Evolutionary conservation across 768 basidiomycete genomes (phyloP).

Genomic region (Mycena maculata): DNA sequence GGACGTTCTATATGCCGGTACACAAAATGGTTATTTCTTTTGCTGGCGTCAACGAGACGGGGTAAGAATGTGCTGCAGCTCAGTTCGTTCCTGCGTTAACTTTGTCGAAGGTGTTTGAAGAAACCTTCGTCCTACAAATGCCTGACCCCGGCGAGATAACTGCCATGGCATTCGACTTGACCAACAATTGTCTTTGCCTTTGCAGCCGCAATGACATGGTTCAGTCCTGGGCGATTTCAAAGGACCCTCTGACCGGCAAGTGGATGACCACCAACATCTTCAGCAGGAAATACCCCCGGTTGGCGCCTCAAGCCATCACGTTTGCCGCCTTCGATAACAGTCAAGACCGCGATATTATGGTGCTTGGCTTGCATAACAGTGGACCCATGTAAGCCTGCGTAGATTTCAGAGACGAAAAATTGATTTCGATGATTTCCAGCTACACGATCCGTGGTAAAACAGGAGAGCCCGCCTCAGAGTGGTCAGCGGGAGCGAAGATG

Average conservation of each 20-base stretch:
- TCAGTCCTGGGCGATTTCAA: too few relatives aligned
- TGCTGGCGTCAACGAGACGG: slow-evolving; percentile 7
- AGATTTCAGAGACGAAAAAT: neutral
- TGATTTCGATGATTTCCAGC: neutral
- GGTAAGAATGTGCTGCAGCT: neutral
- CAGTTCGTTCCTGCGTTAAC: neutral
- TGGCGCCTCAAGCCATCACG: slow-evolving; percentile 6
- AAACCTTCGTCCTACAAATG: slow-evolving; percentile 11
- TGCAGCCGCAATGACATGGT: slow-evolving; percentile 11
- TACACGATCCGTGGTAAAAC: slow-evolving; percentile 6
- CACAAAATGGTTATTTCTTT: too few relatives aligned
- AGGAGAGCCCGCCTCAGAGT: neutral
- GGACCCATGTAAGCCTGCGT: slow-evolving; percentile 4
- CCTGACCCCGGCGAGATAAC: slow-evolving; percentile 4
- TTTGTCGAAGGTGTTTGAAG: slow-evolving; percentile 11
- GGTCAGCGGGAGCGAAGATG: slow-evolving; percentile 2
- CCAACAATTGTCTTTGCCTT: slow-evolving; percentile 10
- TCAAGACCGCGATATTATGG: too few relatives aligned
- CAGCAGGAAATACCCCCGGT: neutral
- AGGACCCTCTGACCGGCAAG: slow-evolving; percentile 9
- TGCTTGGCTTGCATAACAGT: slow-evolving; percentile 9
- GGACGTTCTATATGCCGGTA: too few relatives aligned
- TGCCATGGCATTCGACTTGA: slow-evolving; percentile 15
- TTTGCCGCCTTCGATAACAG: too few relatives aligned
- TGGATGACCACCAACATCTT: slow-evolving; percentile 4